Evolutionary conservation across 148 eudicot genomes (phyloP).

Genomic region (Rheum nobile): DNA sequence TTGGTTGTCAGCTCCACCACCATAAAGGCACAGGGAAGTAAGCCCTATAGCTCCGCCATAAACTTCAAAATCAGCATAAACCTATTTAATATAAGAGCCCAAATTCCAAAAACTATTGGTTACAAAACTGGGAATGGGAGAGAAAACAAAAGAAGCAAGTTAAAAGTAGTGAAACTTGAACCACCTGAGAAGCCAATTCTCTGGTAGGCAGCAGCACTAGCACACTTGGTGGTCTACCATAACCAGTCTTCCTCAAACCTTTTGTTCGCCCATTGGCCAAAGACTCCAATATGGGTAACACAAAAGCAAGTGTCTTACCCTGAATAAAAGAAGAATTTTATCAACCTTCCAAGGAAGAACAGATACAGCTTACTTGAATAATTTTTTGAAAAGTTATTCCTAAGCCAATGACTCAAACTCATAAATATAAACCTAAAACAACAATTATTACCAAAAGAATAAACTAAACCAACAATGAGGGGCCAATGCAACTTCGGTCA

Average conservation of each 20-base stretch:
- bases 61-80: constrained; percentile 52
- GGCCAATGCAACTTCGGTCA: background rate
- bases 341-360: background rate
- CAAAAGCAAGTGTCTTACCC: constrained; percentile 97
- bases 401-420: background rate
- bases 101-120: background rate
- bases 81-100: constrained; percentile 29
- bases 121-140: background rate
- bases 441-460: no score
- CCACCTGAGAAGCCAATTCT: constrained; percentile 88
- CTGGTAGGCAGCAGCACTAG: constrained; percentile 86
- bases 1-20: constrained; percentile 8
- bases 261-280: constrained; percentile 61
- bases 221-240: constrained; percentile 69
- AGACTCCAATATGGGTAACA: constrained; percentile 86
- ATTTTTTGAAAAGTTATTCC: background rate
- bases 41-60: constrained; percentile 68
- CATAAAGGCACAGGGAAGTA: constrained; percentile 55
- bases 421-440: background rate
- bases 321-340: constrained; percentile 12
- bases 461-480: background rate
- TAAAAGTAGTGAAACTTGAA: background rate
- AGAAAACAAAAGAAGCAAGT: background rate
- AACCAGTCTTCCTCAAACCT: constrained; percentile 48
- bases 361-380: background rate